Base-by-base conservation (phyloP, 176 grass and related monocot genomes). In the Zoysia japonica region DNA sequence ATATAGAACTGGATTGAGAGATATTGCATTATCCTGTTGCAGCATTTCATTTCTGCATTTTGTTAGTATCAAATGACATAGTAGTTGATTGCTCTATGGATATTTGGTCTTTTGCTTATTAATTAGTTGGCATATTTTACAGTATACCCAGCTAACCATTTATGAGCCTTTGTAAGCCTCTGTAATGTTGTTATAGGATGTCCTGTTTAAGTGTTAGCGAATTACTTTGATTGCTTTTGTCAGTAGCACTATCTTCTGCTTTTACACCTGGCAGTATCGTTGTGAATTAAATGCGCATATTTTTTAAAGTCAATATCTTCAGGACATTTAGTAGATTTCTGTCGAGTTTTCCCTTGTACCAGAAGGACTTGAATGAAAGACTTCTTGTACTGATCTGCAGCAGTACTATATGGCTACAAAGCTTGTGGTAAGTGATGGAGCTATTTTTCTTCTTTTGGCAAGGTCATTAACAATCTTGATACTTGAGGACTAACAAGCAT, bases 361-460 rank as follows among this genome's bases (percentile, higher is more conserved):
- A 45, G 59, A 46, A 47, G 40, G 35, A 19, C 44, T 44, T 55
- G 65, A 74, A 69, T 59, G 45, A 13, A 37, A 69, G 6, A 20
- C 3, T 28, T 45, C 56, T 51, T 78, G 51, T 40, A 70, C 38
- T 77, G 35, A 17, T 59, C 66, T 83, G 79, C 35, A 50, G 10
- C 67, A 61, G 43, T 86, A 36, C 13, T 88, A 76, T 46, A 54
- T 83, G 83, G 81, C 74, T 64, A 85, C 85, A 70, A 93, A 93
- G 52, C 91, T 93, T 41, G 91, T 90, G 85, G 91, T 90, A 67
- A 83, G 80, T 87, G 38, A 61, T 64, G 3, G 46, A 49, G 20
- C 10, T 39, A 28, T 37, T 67, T 43, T 47, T 65, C 28, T 28
- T 28, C 28, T 8, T 65, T 28, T 42, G 15, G 11, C 59, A 70